Evolutionary conservation across 2,329 filamentous ascomycete species (phyloP).

Genomic region (Curvularia eragrostidis): DNA sequence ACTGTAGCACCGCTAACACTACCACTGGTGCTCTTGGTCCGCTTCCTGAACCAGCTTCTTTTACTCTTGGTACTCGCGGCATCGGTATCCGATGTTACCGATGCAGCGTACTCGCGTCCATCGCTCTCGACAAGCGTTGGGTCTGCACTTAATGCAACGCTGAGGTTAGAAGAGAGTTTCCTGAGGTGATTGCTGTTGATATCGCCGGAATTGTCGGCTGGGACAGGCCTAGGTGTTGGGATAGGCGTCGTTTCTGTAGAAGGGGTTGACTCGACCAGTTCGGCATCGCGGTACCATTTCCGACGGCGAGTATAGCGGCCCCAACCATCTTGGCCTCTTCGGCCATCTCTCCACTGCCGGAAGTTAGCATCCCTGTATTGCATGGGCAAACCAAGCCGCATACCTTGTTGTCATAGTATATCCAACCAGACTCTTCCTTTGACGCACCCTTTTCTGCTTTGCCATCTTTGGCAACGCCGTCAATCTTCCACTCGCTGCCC

Average conservation of each 20-base stretch:
- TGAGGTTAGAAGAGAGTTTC: slow-evolving; percentile 34
- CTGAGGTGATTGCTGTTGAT: slow-evolving; percentile 32
- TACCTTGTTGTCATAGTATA: slow-evolving; percentile 98
- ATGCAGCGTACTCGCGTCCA: slow-evolving; percentile 32
- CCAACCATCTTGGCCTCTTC: slow-evolving; percentile 87
- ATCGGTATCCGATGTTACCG: slow-evolving; percentile 38
- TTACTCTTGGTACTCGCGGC: slow-evolving; percentile 44
- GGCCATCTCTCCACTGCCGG: slow-evolving; percentile 83
- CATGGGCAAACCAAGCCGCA: background rate
- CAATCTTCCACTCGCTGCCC: slow-evolving; percentile 85
- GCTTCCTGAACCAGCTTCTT: slow-evolving; percentile 48
- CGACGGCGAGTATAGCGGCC: slow-evolving; percentile 88
- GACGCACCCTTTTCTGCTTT: slow-evolving; percentile 48
- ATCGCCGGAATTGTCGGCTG: slow-evolving; percentile 36
- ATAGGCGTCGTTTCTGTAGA: slow-evolving; percentile 55
- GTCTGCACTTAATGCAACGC: slow-evolving; percentile 33
- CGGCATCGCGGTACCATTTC: slow-evolving; percentile 97
- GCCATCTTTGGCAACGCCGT: slow-evolving; percentile 64
- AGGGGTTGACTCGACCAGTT: slow-evolving; percentile 77
- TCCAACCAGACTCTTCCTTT: slow-evolving; percentile 76
- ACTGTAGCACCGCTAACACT: slow-evolving; percentile 43
- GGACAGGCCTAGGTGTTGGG: slow-evolving; percentile 49
- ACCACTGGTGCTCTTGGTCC: slow-evolving; percentile 35
- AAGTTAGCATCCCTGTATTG: slow-evolving; percentile 20
- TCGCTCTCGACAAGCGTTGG: slow-evolving; percentile 33